Evolutionary conservation across 495 filamentous ascomycete genomes (phyloP).

Genomic region (Pseudotulostoma volvatum): DNA sequence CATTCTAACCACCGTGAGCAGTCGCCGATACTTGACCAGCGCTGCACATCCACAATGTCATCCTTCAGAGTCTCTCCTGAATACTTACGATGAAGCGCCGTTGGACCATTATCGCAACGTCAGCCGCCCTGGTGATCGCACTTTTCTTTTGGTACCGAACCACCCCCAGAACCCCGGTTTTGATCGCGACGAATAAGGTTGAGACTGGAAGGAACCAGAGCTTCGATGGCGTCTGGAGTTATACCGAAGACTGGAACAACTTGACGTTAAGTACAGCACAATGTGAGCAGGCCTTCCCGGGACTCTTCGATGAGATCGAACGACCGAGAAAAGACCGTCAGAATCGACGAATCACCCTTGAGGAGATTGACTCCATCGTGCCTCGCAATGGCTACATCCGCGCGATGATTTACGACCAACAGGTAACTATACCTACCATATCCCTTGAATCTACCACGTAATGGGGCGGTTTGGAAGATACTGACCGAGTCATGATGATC

Average conservation of each 20-base stretch:
- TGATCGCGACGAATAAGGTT: not conserved
- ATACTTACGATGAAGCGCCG: constrained; percentile 2
- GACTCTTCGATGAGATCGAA: constrained; percentile 28
- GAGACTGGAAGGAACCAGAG: not conserved
- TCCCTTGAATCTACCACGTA: no score
- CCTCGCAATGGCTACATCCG: constrained; percentile 12
- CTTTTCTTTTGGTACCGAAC: constrained; percentile 1
- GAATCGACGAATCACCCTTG: constrained; percentile 9
- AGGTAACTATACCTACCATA: no score
- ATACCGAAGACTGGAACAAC: constrained; percentile 21
- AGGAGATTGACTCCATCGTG: constrained; percentile 14
- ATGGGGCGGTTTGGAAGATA: no score
- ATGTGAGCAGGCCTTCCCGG: constrained; percentile 30
- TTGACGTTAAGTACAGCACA: constrained; percentile 19
- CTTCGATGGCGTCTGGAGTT: constrained; percentile 11
- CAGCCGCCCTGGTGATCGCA: not conserved
- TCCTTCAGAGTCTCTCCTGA: not conserved
- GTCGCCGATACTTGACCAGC: no score
- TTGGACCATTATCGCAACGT: constrained; percentile 1
- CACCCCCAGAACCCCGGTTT: not conserved
- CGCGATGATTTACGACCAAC: constrained; percentile 20
- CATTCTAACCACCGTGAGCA: no score
- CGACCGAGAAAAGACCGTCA: constrained; percentile 15
- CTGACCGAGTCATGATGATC: not conserved
- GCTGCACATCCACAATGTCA: no score